These are phyloP conservation scores for Trichothecium sympodiale DNA, from an alignment of 2,329 filamentous ascomycete species.

Conservation along the genomic window DNA sequence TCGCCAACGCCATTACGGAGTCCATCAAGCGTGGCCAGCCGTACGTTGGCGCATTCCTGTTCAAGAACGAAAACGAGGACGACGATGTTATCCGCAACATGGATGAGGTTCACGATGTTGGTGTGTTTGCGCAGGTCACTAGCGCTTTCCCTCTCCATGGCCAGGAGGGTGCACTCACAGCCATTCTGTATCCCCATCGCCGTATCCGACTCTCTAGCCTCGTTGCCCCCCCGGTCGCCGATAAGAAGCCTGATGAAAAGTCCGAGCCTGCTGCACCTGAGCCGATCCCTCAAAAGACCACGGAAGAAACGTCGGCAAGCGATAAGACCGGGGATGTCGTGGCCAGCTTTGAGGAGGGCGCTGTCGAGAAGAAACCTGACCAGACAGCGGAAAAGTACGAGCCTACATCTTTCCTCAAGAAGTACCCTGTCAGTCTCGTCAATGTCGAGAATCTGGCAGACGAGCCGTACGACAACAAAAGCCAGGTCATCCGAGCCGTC, in stretches of 20 bases:
- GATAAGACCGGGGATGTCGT: conserved; percentile 90
- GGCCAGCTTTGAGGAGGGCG: conserved; percentile 86
- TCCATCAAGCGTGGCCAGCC: conserved; percentile 96
- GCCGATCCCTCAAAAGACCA: conserved; percentile 43
- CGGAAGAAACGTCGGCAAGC: conserved; percentile 38
- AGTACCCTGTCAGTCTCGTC: conserved; percentile 85
- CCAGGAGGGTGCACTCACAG: conserved; percentile 76
- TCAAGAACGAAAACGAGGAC: conserved; percentile 92
- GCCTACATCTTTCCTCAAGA: conserved; percentile 80
- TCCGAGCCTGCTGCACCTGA: conserved; percentile 40
- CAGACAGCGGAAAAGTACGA: conserved; percentile 53
- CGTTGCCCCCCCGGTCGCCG: conserved; percentile 47
- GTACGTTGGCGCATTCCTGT: conserved; percentile 91
- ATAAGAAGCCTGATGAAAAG: conserved; percentile 41
- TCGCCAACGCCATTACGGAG: conserved; percentile 85
- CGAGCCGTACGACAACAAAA: conserved; percentile 83
- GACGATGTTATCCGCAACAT: conserved; percentile 85
- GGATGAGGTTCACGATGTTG: conserved; percentile 89
- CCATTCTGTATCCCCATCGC: conserved; percentile 90
- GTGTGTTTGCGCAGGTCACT: conserved; percentile 95
- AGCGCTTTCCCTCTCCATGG: conserved; percentile 88
- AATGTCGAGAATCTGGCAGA: conserved; percentile 90
- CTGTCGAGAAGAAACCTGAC: conserved; percentile 48
- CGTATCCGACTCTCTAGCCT: conserved; percentile 83
- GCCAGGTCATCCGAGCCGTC: conserved; percentile 77